These are phyloP conservation scores for Eremomyces bilateralis DNA, from an alignment of 495 filamentous ascomycete species.

Conservation along the genomic window DNA sequence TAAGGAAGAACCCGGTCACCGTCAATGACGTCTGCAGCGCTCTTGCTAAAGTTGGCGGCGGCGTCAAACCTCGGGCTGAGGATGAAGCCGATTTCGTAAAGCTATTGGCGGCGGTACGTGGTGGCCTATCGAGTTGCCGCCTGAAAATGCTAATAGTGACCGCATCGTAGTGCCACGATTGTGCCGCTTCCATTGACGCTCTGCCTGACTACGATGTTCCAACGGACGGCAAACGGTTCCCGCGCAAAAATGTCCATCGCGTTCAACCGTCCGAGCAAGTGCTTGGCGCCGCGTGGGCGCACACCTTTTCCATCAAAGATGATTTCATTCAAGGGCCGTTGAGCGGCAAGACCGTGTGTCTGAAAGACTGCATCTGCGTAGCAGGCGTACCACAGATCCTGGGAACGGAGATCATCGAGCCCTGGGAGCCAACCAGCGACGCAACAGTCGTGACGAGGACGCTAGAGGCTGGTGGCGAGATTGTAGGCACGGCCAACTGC, in stretches of 20 bases:
- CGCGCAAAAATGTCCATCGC: conserved; percentile 10
- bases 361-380: conserved; percentile 17
- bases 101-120: conserved; percentile 15
- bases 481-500: conserved; percentile 18
- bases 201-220: conserved; percentile 11
- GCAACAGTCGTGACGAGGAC: conserved; percentile 25
- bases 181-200: neutral
- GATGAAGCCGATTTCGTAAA: conserved; percentile 15
- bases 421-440: conserved; percentile 15
- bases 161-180: neutral
- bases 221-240: conserved; percentile 10
- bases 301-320: conserved; percentile 12
- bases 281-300: conserved; percentile 14
- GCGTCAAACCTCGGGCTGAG: conserved; percentile 12
- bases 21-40: conserved; percentile 8
- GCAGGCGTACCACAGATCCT: conserved; percentile 13
- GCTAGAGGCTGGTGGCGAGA: conserved; percentile 21
- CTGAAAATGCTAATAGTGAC: neutral
- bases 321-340: conserved; percentile 2
- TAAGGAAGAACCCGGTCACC: conserved; percentile 8
- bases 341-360: conserved; percentile 9
- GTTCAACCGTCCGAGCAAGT: conserved; percentile 6
- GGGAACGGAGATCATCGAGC: conserved; percentile 13
- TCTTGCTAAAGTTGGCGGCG: conserved; percentile 6
- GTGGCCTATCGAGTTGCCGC: conserved; percentile 8